These are phyloP conservation scores for Marsdenia floribunda DNA, from an alignment of 257 asterid species.

Conservation along the genomic window DNA sequence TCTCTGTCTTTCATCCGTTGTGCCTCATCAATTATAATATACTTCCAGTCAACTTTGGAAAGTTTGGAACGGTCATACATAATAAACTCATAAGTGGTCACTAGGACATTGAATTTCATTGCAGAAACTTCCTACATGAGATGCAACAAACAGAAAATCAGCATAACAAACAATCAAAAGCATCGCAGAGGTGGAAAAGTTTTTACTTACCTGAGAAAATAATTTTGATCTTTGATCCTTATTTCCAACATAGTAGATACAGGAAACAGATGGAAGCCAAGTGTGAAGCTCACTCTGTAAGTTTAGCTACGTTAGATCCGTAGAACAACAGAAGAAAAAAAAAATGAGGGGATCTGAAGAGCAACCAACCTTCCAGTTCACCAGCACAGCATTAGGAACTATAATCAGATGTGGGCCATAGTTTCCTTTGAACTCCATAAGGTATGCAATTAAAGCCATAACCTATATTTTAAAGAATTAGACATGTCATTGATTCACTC, in stretches of 20 bases:
- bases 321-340: constrained; percentile 5
- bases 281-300: constrained; percentile 83
- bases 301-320: constrained; percentile 27
- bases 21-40: constrained; percentile 97
- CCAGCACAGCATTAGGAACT: constrained; percentile 99
- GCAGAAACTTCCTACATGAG: constrained; percentile 78
- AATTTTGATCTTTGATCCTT: constrained; percentile 80
- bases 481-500: neutral
- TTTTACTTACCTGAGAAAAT: constrained; percentile 78
- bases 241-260: constrained; percentile 91
- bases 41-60: constrained; percentile 97
- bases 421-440: constrained; percentile 98
- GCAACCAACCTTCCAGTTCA: constrained; percentile 89
- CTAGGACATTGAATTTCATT: constrained; percentile 94
- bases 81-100: constrained; percentile 94
- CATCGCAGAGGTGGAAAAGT: constrained; percentile 11
- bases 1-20: constrained; percentile 99
- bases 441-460: constrained; percentile 90
- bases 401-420: constrained; percentile 98
- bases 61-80: constrained; percentile 98
- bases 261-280: constrained; percentile 97
- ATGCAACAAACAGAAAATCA: constrained; percentile 19
- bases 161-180: constrained; percentile 15
- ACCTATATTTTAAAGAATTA: constrained; percentile 48
- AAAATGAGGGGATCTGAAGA: constrained; percentile 17